Evolutionary conservation across 495 filamentous ascomycete genomes (phyloP).

Genomic region (Aspergillus affinis): DNA sequence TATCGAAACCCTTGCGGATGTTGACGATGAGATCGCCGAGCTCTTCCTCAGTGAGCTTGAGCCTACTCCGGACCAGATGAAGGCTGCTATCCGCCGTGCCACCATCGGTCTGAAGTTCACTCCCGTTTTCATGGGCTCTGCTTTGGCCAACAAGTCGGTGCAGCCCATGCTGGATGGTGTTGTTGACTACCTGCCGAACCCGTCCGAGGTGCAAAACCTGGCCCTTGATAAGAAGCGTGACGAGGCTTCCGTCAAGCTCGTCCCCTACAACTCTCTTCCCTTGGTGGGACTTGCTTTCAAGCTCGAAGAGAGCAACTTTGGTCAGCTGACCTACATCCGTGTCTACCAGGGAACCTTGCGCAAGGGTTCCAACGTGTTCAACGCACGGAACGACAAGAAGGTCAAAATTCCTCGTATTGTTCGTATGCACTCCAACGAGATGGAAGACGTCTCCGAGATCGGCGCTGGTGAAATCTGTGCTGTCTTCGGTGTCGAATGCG

Average conservation of each 20-base stretch:
- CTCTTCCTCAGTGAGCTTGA: constrained; percentile 85
- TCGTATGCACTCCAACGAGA: constrained; percentile 99
- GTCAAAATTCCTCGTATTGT: constrained; percentile 97
- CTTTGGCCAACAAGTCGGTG: constrained; percentile 89
- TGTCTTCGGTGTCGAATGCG: constrained; percentile 97
- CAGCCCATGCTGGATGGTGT: constrained; percentile 98
- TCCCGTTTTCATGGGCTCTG: constrained; percentile 94
- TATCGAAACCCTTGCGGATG: constrained; percentile 94
- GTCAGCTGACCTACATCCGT: constrained; percentile 96
- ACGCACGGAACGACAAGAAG: constrained; percentile 91
- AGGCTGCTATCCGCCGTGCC: constrained; percentile 82
- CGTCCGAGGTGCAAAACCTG: constrained; percentile 82
- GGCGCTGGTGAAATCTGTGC: constrained; percentile 97
- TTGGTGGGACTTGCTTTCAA: constrained; percentile 98
- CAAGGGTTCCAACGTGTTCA: constrained; percentile 89
- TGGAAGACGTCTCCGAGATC: constrained; percentile 93
- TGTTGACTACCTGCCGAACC: constrained; percentile 94
- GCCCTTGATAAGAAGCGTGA: constrained; percentile 79
- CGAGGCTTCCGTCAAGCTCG: constrained; percentile 78
- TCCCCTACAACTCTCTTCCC: constrained; percentile 88
- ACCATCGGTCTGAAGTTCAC: constrained; percentile 90
- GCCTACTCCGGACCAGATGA: constrained; percentile 78
- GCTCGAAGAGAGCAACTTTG: constrained; percentile 98
- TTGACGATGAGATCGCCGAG: constrained; percentile 98
- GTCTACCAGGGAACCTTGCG: constrained; percentile 93